Base-by-base conservation (phyloP, 495 filamentous ascomycete genomes). In the Neurospora pannonica region DNA sequence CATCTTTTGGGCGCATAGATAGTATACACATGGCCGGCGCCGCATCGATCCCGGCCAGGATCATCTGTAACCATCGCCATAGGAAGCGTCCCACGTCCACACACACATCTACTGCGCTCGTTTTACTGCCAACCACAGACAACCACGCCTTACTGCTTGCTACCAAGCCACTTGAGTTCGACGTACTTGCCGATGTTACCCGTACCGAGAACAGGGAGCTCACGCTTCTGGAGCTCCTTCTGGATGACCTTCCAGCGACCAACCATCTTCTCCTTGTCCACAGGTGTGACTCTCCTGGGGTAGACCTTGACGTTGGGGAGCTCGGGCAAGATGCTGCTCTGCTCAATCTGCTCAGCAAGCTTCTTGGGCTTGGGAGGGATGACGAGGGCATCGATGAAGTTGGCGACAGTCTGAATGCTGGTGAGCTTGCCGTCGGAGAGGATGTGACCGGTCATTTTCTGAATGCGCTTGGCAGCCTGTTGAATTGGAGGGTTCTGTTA, bases 181-280 rank as follows among this genome's bases (percentile, higher is more conserved):
- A 79, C 71, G 11, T 79, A 38, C 76, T 77, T 74, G 60, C 74
- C 71, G 71, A 76, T 71, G 42, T 71, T 71, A 60, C 74, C 78
- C n/a, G 80, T 81, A 28, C 86, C 86, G 13, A 75, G 77, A 11
- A 85, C 80, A 42, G 86, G 86, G 37, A 94, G 82, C 7, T 89
- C 90, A 71, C 89, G 84, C 75, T 87, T 84, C 78, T 87, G 83
- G 54, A 97, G 86, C 83, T 92, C 92, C 79, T 88, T 79, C 78
- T 93, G 88, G 78, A 97, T 94, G 38, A 94, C 77, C 88, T 97
- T 96, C 90, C 91, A 93, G 76, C 95, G 88, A 6, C 95, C 95
- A 34, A 95, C 77, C 75, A 88, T 87, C 80, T 88, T 90, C 81
- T 97, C 93, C 81, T 89, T 89, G 82, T 94, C 88, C 70, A 89